Percentiles rank a stretch among this genome's conserved stretches.
Conservation (phyloP, 2,329 filamentous ascomycete genomes). For the Colletotrichum sp. region DNA sequence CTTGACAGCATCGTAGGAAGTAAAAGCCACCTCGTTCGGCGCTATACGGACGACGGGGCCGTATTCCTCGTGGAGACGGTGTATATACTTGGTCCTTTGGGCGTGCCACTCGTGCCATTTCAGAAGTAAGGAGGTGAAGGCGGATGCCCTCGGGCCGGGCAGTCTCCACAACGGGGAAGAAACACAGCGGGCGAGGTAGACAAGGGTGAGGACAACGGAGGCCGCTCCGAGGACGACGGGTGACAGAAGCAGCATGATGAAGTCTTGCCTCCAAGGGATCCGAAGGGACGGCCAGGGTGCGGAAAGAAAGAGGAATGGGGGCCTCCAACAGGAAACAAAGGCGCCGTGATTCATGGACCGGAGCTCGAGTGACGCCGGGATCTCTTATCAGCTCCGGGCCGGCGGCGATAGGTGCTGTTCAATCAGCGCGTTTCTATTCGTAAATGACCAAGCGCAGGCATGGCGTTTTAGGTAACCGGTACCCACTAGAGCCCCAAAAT, state of each 20-base stretch:
- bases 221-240: constrained; percentile 19
- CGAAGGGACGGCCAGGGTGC: background rate
- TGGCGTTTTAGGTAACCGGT: background rate
- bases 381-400: constrained; percentile 16
- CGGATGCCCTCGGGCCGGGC: constrained; percentile 54
- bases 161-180: constrained; percentile 44
- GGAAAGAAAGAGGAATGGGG: no score
- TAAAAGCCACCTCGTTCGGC: constrained; percentile 65
- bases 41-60: constrained; percentile 63
- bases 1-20: constrained; percentile 60
- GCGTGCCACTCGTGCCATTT: constrained; percentile 63
- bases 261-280: background rate
- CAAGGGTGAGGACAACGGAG: background rate
- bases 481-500: background rate
- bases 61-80: constrained; percentile 58
- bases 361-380: background rate
- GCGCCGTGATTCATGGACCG: background rate
- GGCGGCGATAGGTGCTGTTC: background rate
- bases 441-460: constrained; percentile 3
- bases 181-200: constrained; percentile 26
- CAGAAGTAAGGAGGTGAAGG: constrained; percentile 55
- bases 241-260: constrained; percentile 24
- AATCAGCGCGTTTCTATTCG: constrained; percentile 14
- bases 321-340: background rate
- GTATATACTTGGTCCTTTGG: constrained; percentile 59